Base-by-base conservation (phyloP, 192 early-diverging fungal genomes). In the Linnemannia schmuckeri region DNA sequence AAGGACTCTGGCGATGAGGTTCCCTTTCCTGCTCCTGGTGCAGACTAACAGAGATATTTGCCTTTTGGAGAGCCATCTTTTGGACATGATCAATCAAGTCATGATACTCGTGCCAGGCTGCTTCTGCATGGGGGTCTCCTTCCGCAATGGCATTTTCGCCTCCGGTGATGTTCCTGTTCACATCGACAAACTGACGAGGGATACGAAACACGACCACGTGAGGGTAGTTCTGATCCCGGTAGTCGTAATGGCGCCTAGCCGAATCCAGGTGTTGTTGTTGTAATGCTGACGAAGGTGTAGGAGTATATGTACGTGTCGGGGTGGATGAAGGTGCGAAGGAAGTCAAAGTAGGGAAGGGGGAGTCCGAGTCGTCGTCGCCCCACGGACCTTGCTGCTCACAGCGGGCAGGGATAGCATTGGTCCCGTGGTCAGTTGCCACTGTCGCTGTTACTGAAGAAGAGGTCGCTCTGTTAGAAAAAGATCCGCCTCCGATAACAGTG, bases 51-150 rank as follows among this genome's bases (percentile, higher is more conserved):
- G 55, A 61, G n/a, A 61, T 27, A 30, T 9, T 30, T 13, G 61
- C 27, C 61, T 66, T 66, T 37, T 80, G 83, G 7, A 76, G 7
- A 5, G 49, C 68, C 57, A 86, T 66, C 20, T 57, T 68, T 55
- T 86, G 78, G 18, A 86, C 75, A 40, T 86, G 84, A n/a, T 86
- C 84, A 41, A 86, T 81, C 61, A 86, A 17, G 13, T 70, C 84
- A 68, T 86, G 84, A 35, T 86, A 86, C 46, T 86, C 84, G 22
- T 24, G 44, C 84, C 84, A 86, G 10, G 84, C 84, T 55, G 78
- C 84, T 35, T 86, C 61, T 6, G 79, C 47, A 7, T 70, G 40
- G 6, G 74, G 75, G 52, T 77, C 42, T 6, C 69, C 69, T 15
- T 86, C 79, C 2, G 84, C 79, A 38, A 81, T 81, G 13, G 84